Conservation (phyloP, 305 asterid species). For the Lippia alba region DNA sequence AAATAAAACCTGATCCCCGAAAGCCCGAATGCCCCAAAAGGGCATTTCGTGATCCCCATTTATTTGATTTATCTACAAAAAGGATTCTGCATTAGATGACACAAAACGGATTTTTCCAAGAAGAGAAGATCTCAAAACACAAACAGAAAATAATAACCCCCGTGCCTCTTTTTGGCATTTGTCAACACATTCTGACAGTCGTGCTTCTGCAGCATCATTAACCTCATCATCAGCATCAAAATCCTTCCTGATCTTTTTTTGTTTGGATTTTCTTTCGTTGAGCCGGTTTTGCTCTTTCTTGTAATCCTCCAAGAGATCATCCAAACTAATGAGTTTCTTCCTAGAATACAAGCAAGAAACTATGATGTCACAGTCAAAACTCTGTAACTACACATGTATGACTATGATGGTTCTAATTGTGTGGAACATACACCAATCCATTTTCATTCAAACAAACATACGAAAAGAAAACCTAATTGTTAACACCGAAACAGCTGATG, state of each 20-base stretch:
- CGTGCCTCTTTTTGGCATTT: conserved; percentile 73
- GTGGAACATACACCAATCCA: too few relatives aligned
- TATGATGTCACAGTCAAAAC: conserved; percentile 19
- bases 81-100: conserved; percentile 15
- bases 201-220: conserved; percentile 61
- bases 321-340: conserved; percentile 79
- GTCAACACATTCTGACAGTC: conserved; percentile 63
- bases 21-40: conserved; percentile 81
- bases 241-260: conserved; percentile 40
- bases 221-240: conserved; percentile 63
- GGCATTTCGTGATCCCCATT: too few relatives aligned
- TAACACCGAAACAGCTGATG: too few relatives aligned
- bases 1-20: conserved; percentile 73
- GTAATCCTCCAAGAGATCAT: conserved; percentile 77
- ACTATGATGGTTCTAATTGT: background rate
- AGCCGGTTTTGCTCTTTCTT: conserved; percentile 65
- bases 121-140: conserved; percentile 4
- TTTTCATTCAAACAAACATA: background rate
- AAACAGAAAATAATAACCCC: conserved; percentile 10
- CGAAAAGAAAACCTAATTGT: background rate
- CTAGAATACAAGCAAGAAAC: conserved; percentile 41
- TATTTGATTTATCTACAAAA: conserved; percentile 70
- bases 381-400: too few relatives aligned
- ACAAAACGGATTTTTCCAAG: background rate
- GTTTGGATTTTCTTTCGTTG: conserved; percentile 57